Conservation (phyloP, 2,329 filamentous ascomycete genomes). For the Fonsecaea pedrosoi region DNA sequence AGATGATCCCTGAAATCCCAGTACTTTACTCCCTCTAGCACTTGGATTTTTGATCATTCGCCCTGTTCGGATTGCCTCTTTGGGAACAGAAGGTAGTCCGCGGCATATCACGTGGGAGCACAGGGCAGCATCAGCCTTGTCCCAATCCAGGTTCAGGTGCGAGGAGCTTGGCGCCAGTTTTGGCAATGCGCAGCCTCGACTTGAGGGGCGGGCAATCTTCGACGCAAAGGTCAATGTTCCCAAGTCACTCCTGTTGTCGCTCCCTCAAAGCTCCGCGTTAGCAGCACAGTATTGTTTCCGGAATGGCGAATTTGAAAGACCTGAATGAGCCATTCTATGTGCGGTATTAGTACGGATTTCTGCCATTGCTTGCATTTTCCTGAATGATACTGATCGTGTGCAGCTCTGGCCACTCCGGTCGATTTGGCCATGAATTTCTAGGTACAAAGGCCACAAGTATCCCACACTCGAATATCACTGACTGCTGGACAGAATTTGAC, state of each 20-base stretch:
- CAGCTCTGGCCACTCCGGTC: slow-evolving; percentile 95
- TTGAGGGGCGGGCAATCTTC: not conserved
- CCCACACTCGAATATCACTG: slow-evolving; percentile 9
- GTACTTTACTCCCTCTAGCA: too few relatives aligned
- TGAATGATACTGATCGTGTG: slow-evolving; percentile 49
- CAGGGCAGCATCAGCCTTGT: too few relatives aligned
- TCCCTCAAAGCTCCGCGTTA: too few relatives aligned
- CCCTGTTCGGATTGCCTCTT: too few relatives aligned
- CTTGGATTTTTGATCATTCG: too few relatives aligned
- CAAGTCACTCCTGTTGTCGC: too few relatives aligned
- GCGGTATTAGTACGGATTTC: slow-evolving; percentile 83
- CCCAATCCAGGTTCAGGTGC: not conserved
- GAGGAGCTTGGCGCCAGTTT: not conserved
- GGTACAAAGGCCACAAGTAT: slow-evolving; percentile 59
- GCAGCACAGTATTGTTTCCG: not conserved
- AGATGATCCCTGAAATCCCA: too few relatives aligned
- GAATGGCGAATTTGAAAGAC: slow-evolving; percentile 73
- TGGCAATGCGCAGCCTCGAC: not conserved
- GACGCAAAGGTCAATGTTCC: not conserved
- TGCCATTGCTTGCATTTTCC: slow-evolving; percentile 34
- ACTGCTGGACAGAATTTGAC: slow-evolving; percentile 77
- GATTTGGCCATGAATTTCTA: slow-evolving; percentile 97
- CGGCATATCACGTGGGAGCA: too few relatives aligned
- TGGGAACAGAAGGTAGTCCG: too few relatives aligned
- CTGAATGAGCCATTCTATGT: slow-evolving; percentile 88